A percentile compares a stretch with the other conserved stretches of the same genome.
Evolutionary conservation across 2,329 filamentous ascomycete genomes (phyloP).

Genomic region (Acephala macrosclerotiorum): DNA sequence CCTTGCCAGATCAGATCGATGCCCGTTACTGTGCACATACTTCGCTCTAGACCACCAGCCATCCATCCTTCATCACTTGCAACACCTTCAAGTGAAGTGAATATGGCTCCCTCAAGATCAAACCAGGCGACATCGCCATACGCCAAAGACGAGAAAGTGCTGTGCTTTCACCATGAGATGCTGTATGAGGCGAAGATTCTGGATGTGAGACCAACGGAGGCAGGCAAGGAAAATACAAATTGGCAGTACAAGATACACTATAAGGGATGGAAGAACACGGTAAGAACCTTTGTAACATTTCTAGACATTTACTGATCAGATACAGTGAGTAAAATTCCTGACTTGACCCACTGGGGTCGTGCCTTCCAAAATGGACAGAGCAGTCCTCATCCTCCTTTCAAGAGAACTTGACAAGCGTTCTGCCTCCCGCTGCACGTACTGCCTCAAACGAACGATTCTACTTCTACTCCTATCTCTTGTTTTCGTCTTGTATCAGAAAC

Average conservation of each 20-base stretch:
- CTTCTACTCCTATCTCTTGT: constrained; percentile 2
- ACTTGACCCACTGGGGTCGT: constrained; percentile 2
- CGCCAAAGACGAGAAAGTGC: constrained; percentile 85
- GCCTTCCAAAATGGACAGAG: constrained; percentile 29
- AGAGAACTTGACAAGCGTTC: background rate
- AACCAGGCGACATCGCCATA: constrained; percentile 38
- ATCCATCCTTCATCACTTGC: background rate
- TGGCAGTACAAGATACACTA: constrained; percentile 96
- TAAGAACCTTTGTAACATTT: constrained; percentile 50
- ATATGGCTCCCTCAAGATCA: constrained; percentile 45
- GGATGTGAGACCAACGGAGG: constrained; percentile 71
- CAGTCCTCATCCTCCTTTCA: background rate
- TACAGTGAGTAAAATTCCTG: constrained; percentile 26
- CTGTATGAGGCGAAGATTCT: constrained; percentile 97
- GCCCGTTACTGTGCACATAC: background rate
- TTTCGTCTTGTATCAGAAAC: constrained; percentile 42
- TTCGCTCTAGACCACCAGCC: background rate
- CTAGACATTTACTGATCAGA: constrained; percentile 20
- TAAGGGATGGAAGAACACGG: constrained; percentile 98
- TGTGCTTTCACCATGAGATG: constrained; percentile 97
- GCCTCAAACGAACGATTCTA: background rate
- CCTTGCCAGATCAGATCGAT: background rate
- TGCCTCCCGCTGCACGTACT: background rate
- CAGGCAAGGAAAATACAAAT: constrained; percentile 67
- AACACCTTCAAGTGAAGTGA: constrained; percentile 15